A percentile compares a stretch with the other conserved stretches of the same genome.
Conservation (phyloP, 768 basidiomycete genomes). For the Boletus vinaceobasis region DNA sequence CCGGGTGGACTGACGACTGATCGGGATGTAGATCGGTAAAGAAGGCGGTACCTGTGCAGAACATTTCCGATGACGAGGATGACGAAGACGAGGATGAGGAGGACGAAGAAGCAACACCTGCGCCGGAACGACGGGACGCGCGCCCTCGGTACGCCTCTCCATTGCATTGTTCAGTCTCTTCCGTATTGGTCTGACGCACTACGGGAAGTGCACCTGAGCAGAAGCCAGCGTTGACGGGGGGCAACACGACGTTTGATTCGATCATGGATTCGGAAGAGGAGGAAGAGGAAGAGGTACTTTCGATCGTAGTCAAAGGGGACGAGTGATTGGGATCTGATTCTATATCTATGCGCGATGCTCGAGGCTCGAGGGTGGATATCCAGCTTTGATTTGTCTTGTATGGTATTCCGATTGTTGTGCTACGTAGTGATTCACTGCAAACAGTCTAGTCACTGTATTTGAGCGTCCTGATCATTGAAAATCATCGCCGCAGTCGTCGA, state of each 20-base stretch:
- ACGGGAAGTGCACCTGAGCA: conserved; percentile 4
- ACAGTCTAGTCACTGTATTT: no score
- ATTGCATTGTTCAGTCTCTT: neutral
- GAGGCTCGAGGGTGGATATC: neutral
- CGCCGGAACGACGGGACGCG: conserved; percentile 12
- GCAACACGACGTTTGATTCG: conserved; percentile 38
- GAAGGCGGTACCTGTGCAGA: conserved; percentile 30
- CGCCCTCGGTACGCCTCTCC: conserved; percentile 9
- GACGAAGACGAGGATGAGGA: conserved; percentile 39
- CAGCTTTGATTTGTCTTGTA: neutral
- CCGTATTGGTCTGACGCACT: neutral
- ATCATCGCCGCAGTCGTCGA: no score
- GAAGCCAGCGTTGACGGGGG: conserved; percentile 5
- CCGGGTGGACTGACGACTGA: neutral
- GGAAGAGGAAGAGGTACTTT: neutral
- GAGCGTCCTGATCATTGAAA: no score
- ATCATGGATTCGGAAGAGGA: conserved; percentile 56
- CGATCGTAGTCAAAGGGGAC: neutral
- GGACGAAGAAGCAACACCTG: conserved; percentile 39
- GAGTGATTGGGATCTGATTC: neutral
- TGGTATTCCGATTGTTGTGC: no score
- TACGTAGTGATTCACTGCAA: no score
- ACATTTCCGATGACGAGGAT: conserved; percentile 33
- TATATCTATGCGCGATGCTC: neutral
- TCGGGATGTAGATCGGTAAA: conserved; percentile 35